Evolutionary conservation across 2,329 filamentous ascomycete species (phyloP).

Genomic region (Grosmannia huntii): DNA sequence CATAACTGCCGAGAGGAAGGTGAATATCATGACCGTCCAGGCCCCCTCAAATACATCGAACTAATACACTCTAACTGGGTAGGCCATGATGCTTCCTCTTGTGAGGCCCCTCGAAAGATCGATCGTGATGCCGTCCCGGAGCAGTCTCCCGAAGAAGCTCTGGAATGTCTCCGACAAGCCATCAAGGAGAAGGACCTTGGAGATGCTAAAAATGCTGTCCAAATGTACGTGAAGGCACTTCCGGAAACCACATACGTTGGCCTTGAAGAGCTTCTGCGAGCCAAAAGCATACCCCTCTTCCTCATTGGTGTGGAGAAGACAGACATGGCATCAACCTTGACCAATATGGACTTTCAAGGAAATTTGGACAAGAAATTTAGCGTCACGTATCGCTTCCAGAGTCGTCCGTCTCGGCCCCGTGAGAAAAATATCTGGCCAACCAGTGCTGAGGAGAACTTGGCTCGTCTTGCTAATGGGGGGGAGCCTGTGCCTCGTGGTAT

Average conservation of each 20-base stretch:
- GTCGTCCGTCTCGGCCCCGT: constrained; percentile 43
- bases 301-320: constrained; percentile 51
- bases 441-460: constrained; percentile 43
- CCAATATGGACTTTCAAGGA: constrained; percentile 61
- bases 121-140: constrained; percentile 37
- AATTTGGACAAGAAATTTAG: constrained; percentile 52
- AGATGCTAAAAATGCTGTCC: constrained; percentile 45
- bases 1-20: constrained; percentile 50
- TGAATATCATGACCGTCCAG: constrained; percentile 17
- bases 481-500: constrained; percentile 47
- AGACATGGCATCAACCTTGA: constrained; percentile 38
- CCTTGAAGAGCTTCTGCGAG: constrained; percentile 48
- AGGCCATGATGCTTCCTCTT: constrained; percentile 45
- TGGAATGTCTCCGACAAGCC: constrained; percentile 41
- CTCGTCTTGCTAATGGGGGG: constrained; percentile 53
- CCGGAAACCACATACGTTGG: constrained; percentile 45
- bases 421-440: constrained; percentile 49
- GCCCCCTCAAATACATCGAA: too few relatives aligned
- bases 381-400: constrained; percentile 47
- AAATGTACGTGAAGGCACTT: constrained; percentile 48
- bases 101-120: constrained; percentile 46
- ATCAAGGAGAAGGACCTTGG: constrained; percentile 44
- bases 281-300: constrained; percentile 39
- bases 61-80: background rate
- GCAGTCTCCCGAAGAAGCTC: constrained; percentile 41